Evolutionary conservation across 2,329 filamentous ascomycete species (phyloP).

Genomic region (Xylaria sp.): DNA sequence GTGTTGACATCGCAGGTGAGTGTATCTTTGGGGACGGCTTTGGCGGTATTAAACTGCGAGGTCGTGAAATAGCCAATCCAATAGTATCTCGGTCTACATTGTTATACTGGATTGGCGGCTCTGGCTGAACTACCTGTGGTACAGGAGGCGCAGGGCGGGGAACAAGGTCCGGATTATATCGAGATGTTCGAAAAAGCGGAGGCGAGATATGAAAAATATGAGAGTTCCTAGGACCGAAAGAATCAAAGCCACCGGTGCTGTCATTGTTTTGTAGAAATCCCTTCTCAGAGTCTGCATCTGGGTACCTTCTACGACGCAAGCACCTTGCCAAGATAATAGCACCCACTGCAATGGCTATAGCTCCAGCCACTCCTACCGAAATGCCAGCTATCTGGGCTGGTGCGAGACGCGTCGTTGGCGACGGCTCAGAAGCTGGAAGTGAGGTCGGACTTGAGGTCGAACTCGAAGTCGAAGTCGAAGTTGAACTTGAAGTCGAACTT

Average conservation of each 20-base stretch:
- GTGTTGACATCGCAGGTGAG: conserved; percentile 27
- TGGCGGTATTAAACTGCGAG: conserved; percentile 41
- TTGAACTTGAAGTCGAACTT: conserved; percentile 4
- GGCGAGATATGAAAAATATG: conserved; percentile 56
- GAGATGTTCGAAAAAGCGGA: conserved; percentile 49
- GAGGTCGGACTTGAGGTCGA: conserved; percentile 22
- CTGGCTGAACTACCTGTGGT: conserved; percentile 38
- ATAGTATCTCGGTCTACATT: conserved; percentile 51
- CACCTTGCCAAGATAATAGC: conserved; percentile 59
- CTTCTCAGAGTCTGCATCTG: conserved; percentile 48
- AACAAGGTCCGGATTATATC: conserved; percentile 44
- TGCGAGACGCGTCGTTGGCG: conserved; percentile 43
- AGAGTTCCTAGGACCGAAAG: conserved; percentile 36
- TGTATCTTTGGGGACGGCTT: conserved; percentile 21
- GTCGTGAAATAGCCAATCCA: conserved; percentile 58
- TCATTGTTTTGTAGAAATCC: conserved; percentile 53
- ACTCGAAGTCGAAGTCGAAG: not conserved
- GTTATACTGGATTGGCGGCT: conserved; percentile 29
- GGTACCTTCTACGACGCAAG: conserved; percentile 54
- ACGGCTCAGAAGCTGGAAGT: conserved; percentile 25
- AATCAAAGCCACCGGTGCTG: conserved; percentile 51
- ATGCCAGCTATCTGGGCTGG: conserved; percentile 67
- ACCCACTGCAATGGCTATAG: conserved; percentile 59
- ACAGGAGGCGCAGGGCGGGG: conserved; percentile 36
- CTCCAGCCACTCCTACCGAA: conserved; percentile 63